Percentiles rank a stretch among this genome's conserved stretches.
These are phyloP conservation scores for Yamadazyma mexicana DNA, from an alignment of 1,139 yeast species.

Conservation along the genomic window DNA sequence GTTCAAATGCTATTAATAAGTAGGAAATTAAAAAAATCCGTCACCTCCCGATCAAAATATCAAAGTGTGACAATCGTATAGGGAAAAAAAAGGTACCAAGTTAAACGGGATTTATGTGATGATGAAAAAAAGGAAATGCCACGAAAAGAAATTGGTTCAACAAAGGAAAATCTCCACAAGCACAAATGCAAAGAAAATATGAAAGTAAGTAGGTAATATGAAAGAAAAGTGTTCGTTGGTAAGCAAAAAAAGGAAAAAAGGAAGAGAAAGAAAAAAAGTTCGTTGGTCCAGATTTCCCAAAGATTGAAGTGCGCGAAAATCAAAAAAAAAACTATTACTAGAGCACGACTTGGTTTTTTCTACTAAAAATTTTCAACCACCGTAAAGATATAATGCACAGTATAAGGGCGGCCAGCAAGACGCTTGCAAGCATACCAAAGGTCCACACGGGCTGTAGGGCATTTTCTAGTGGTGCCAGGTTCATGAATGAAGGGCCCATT, in stretches of 20 bases:
- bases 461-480: neutral
- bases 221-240: neutral
- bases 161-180: no score
- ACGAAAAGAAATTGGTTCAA: no score
- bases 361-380: neutral
- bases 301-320: neutral
- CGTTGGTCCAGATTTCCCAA: neutral
- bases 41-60: no score
- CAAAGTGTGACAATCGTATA: no score
- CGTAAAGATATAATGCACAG: neutral
- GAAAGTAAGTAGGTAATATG: neutral
- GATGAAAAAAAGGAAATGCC: no score
- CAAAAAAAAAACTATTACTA: neutral
- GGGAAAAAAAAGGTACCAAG: no score
- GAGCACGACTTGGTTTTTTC: neutral
- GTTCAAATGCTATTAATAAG: neutral
- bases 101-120: no score
- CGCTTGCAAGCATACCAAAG: neutral
- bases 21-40: neutral
- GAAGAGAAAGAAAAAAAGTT: neutral
- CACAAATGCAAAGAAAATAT: constrained; percentile 1
- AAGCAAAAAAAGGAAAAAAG: neutral
- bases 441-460: neutral
- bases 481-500: neutral
- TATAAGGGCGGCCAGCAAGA: neutral